phyloP scores from a whole-genome alignment of 306 rosid genomes.

The Quercus suber region DNA sequence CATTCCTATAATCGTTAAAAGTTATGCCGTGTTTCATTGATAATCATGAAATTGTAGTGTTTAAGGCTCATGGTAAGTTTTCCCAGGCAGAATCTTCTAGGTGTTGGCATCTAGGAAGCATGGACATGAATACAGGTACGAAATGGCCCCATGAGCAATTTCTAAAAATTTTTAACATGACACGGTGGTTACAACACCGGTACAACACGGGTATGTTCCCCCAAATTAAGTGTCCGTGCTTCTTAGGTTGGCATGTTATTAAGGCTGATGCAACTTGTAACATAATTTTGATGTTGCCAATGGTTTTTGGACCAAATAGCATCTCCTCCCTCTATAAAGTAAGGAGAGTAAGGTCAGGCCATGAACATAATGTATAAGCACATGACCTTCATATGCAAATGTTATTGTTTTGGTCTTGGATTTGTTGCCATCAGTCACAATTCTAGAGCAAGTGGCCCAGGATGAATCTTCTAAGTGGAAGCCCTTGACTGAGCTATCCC shows the following conservation, averaged over 20 bases:
- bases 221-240: too few relatives aligned
- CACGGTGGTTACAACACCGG: too few relatives aligned
- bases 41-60: neutral
- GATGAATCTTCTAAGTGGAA: neutral
- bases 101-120: neutral
- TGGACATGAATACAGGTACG: too few relatives aligned
- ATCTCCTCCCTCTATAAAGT: neutral
- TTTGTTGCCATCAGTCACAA: neutral
- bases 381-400: neutral
- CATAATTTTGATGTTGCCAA: neutral
- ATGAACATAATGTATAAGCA: neutral
- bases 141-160: too few relatives aligned
- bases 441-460: neutral
- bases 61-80: neutral
- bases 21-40: neutral
- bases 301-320: neutral
- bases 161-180: too few relatives aligned
- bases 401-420: neutral
- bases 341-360: neutral
- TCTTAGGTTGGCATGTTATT: too few relatives aligned
- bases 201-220: too few relatives aligned
- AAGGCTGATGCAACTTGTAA: neutral
- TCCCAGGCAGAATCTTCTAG: neutral
- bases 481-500: neutral
- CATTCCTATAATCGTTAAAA: neutral